A percentile compares a stretch with the other conserved stretches of the same genome.
Conservation (phyloP, 2,329 filamentous ascomycete genomes). For the Neofusicoccum ribis region DNA sequence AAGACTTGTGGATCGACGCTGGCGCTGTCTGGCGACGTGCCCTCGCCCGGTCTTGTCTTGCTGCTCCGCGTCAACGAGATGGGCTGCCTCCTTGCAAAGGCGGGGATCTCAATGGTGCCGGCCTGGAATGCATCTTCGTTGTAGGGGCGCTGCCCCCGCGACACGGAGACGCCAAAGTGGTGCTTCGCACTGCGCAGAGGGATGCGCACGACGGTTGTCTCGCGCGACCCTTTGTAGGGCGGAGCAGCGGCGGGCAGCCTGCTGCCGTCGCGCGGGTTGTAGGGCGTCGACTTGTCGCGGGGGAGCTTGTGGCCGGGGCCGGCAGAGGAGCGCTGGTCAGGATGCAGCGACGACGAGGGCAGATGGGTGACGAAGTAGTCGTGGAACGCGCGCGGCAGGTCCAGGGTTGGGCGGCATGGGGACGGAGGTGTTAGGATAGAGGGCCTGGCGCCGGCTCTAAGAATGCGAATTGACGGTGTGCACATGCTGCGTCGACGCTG, state of each 20-base stretch:
- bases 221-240: slow-evolving; percentile 49
- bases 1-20: slow-evolving; percentile 94
- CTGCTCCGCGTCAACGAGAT: slow-evolving; percentile 55
- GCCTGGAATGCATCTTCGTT: slow-evolving; percentile 96
- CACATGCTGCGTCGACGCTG: slow-evolving; percentile 34
- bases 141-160: slow-evolving; percentile 78
- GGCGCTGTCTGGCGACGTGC: slow-evolving; percentile 69
- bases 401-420: neutral
- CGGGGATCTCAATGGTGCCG: slow-evolving; percentile 87
- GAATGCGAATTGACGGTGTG: slow-evolving; percentile 34
- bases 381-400: slow-evolving; percentile 62
- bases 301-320: slow-evolving; percentile 77
- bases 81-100: slow-evolving; percentile 83
- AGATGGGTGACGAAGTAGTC: slow-evolving; percentile 98
- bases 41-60: slow-evolving; percentile 27
- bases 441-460: slow-evolving; percentile 29
- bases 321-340: slow-evolving; percentile 67
- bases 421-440: neutral
- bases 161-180: slow-evolving; percentile 81
- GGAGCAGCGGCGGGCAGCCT: slow-evolving; percentile 37
- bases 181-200: slow-evolving; percentile 92
- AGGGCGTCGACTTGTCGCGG: slow-evolving; percentile 78
- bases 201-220: slow-evolving; percentile 92
- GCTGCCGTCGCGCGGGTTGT: slow-evolving; percentile 51
- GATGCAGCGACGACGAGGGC: slow-evolving; percentile 88